phyloP scores from a whole-genome alignment of 2,329 filamentous ascomycete genomes.

The Aspergillaceae sp. region DNA sequence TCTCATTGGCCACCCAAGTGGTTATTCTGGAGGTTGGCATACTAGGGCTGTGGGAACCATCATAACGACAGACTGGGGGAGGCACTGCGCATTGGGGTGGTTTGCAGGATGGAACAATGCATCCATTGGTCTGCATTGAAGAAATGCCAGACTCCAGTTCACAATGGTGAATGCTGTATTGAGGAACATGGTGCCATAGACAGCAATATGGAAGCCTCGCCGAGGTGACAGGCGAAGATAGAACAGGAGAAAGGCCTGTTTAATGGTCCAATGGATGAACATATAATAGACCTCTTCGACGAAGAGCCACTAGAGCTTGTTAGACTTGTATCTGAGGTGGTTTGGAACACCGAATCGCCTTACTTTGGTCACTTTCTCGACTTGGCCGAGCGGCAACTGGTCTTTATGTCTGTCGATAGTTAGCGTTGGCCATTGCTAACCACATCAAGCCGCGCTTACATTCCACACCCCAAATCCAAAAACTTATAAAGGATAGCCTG shows the following conservation, averaged over 20 bases:
- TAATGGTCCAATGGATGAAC: constrained; percentile 6
- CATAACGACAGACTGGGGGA: neutral
- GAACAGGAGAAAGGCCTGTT: constrained; percentile 5
- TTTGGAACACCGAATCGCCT: neutral
- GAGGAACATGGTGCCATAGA: neutral
- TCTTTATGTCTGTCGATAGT: neutral
- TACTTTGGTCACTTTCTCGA: neutral
- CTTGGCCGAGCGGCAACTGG: neutral
- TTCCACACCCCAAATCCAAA: constrained; percentile 1
- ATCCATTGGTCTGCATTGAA: neutral
- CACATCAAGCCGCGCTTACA: neutral
- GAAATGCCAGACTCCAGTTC: neutral
- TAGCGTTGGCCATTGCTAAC: neutral
- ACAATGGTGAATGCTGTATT: neutral
- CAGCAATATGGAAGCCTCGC: neutral
- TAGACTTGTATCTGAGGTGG: neutral
- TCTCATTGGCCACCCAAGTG: neutral
- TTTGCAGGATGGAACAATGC: neutral
- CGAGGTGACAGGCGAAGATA: constrained; percentile 4
- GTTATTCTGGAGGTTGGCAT: neutral
- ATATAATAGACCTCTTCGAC: constrained; percentile 5
- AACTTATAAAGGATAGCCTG: constrained; percentile 3
- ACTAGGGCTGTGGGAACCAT: neutral
- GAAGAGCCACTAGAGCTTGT: constrained; percentile 4
- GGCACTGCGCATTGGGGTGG: neutral